These are phyloP conservation scores for Singerocomus inundabilis DNA, from an alignment of 1,284 basidiomycete genomes.

Conservation along the genomic window DNA sequence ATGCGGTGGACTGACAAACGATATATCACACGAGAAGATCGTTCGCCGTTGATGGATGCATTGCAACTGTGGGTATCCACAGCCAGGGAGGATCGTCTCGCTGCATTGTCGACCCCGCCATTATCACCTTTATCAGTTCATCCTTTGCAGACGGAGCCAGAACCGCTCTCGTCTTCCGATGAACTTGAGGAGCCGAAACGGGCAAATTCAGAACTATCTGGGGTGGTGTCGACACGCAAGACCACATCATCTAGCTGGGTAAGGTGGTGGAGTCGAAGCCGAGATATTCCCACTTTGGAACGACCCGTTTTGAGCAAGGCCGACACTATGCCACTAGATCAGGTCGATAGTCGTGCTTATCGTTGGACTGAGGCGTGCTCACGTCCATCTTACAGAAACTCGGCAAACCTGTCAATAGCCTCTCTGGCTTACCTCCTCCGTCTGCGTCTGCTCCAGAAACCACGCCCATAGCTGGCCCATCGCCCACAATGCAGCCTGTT, in stretches of 20 bases:
- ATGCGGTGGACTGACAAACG: conserved; percentile 64
- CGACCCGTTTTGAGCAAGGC: conserved; percentile 21
- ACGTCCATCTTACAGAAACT: conserved; percentile 14
- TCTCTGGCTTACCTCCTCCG: conserved; percentile 4
- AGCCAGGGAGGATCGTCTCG: conserved; percentile 30
- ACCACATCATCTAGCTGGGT: conserved; percentile 70
- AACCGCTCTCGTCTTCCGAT: conserved; percentile 25
- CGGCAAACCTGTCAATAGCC: conserved; percentile 1
- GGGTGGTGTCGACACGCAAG: conserved; percentile 34
- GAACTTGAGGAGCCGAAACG: conserved; percentile 27
- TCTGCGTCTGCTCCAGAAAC: conserved; percentile 30
- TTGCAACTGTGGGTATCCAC: conserved; percentile 56
- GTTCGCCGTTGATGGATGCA: conserved; percentile 64
- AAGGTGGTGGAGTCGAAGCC: conserved; percentile 72
- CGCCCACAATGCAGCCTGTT: conserved; percentile 28
- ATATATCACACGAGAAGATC: conserved; percentile 64
- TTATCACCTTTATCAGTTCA: conserved; percentile 34
- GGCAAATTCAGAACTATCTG: conserved; percentile 41
- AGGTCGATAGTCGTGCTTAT: conserved; percentile 12
- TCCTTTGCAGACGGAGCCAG: conserved; percentile 34
- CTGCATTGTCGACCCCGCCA: conserved; percentile 24
- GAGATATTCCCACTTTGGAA: conserved; percentile 30
- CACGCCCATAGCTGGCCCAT: conserved; percentile 20
- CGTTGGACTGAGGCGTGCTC: conserved; percentile 1
- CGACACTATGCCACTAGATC: conserved; percentile 19